Evolutionary conservation across 2,329 filamentous ascomycete species (phyloP), one percentile per base, ranked within the genome.

Genomic region (Thyridium curvatum): DNA sequence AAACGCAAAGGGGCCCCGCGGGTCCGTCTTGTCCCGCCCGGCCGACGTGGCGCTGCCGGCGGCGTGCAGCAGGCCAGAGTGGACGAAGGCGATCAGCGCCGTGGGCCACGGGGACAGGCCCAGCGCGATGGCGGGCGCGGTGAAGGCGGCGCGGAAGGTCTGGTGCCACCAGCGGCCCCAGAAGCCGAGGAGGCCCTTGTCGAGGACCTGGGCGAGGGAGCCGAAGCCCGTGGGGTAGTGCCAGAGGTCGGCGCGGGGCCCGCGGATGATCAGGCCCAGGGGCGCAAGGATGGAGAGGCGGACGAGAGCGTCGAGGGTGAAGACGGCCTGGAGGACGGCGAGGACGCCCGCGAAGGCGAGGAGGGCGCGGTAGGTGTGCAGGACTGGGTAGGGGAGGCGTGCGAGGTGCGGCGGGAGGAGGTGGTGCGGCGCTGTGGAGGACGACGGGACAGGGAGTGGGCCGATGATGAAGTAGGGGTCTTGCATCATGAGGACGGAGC

Each of bases 151-250:
- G 1, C 89, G 83, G 63, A 95, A 94, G 3, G 83, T 82, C 61
- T 96, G 90, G 59, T 97, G 91, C 91, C 91, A 96, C 72, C 80
- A 91, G 16, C 69, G 71, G 33, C 85, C 82, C 91, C 91, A 97
- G 62, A 83, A 84, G 1, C 89, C 90, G 1, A 76, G 72, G 2
- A 96, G 67, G 0, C 91, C 90, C 42, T 77, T 69, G 44, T 88
- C 77, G 10, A 82, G 60, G 2, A 90, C 68, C 18, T 68, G 61
- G 31, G 51, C 50, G 40, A 73, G 64, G 15, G 66, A 66, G 12
- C 84, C 82, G 42, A 80, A 71, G 4, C 74, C 64, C 21, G 74
- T 61, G 1, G 77, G 67, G 43, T 71, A 66, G 35, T 69, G 65
- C 74, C 72, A 79, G 3, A 75, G 60, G 34, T 73, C 63, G 8